Base-by-base conservation (phyloP, 1,284 basidiomycete genomes). In the Puccinia hordei region DNA sequence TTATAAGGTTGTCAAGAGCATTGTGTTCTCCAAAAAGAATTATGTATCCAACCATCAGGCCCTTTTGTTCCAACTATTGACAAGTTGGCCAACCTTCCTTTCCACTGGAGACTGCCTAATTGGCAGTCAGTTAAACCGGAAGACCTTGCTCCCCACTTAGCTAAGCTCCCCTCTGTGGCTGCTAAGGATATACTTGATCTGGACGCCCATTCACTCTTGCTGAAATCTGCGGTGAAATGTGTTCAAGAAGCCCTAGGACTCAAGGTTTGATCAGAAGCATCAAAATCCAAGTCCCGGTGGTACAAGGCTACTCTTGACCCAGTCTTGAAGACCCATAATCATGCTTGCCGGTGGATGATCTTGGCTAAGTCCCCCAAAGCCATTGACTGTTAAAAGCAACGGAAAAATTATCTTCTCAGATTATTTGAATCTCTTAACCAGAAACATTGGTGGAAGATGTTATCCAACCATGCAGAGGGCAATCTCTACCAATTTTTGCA, bases 251-350 rank as follows among this genome's bases (percentile, higher is more conserved):
- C 41, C 13, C 13, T 44, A 53, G 69, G 69, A 17, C n/a, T 30
- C 2, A 13, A 13, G 46, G 49, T 72, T 53, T 15, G n/a, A 15
- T 51, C 44, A 6, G 17, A 53, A 12, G 27, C n/a, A 8, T 46
- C 38, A 35, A 35, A 27, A 38, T 17, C 49, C 51, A 74, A 59
- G 41, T 10, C 53, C 6, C 61, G 53, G 73, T 74, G 73, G 73
- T 30, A 44, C 33, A n/a, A 57, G 44, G 55, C 33, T 17, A 57
- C 55, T 10, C 55, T 74, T 24, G 59, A 61, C 35, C 73, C 51
- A 1, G 24, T 74, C 35, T 17, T 74, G 55, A 38, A 61, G 27
- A 33, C 35, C 15, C 30, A 15, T 15, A 74, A 74, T 57, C 1
- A 12, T 33, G 49, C 53, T 12, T 13, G 71, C 17, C 10, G 30